phyloP scores from a whole-genome alignment of 176 grass and related monocot species.

The Lolium multiflorum region DNA sequence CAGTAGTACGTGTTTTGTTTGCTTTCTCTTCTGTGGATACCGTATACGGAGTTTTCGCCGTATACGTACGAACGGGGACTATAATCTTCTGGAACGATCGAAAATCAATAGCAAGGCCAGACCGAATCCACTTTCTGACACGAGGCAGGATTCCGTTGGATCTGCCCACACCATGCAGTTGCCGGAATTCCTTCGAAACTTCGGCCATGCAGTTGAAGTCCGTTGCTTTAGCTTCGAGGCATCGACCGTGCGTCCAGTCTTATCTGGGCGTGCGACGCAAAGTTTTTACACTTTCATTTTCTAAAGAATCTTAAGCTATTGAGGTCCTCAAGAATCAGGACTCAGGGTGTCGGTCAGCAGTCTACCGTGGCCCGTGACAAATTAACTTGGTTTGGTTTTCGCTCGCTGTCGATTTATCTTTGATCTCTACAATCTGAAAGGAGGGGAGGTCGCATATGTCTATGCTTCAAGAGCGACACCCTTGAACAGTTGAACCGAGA shows the following conservation, averaged over 20 bases:
- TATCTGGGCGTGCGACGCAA: no score
- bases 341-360: no score
- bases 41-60: no score
- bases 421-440: neutral
- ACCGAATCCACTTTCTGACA: neutral
- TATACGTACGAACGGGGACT: neutral
- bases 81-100: neutral
- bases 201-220: no score
- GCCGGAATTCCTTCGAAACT: no score
- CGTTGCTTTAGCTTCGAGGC: no score
- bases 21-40: neutral
- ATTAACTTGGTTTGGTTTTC: neutral
- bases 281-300: no score
- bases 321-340: no score
- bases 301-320: no score
- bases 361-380: no score
- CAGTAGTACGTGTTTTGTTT: neutral
- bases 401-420: neutral
- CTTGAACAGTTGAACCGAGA: neutral
- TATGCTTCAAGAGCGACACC: neutral
- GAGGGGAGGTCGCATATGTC: neutral
- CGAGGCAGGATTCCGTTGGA: neutral
- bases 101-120: neutral
- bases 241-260: no score
- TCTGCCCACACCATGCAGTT: no score